These are phyloP conservation scores for Penicillium crystallinum DNA, from an alignment of 495 filamentous ascomycete genomes.

Conservation along the genomic window DNA sequence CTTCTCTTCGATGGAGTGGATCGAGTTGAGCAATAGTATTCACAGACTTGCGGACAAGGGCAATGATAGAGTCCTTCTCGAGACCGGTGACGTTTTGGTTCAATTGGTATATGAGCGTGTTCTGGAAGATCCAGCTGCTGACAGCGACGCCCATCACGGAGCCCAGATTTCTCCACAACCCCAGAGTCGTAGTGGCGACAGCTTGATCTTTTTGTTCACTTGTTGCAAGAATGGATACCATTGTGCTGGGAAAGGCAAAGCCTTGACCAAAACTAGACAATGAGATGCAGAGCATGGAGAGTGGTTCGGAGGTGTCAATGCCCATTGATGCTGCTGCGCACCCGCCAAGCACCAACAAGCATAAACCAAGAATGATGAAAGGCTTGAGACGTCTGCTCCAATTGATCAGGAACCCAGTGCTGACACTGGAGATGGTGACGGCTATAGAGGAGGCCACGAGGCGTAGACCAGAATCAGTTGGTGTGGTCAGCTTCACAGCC, in stretches of 20 bases:
- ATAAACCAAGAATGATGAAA: slow-evolving; percentile 53
- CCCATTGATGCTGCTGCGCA: slow-evolving; percentile 47
- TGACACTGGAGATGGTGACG: slow-evolving; percentile 53
- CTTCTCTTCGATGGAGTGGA: slow-evolving; percentile 46
- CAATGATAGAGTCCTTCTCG: slow-evolving; percentile 47
- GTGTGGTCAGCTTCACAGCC: slow-evolving; percentile 65
- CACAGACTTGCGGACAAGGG: slow-evolving; percentile 51
- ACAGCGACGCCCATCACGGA: slow-evolving; percentile 65
- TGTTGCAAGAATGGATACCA: slow-evolving; percentile 63
- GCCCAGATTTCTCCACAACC: slow-evolving; percentile 63
- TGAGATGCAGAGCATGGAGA: slow-evolving; percentile 60
- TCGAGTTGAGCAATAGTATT: slow-evolving; percentile 45
- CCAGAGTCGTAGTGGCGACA: slow-evolving; percentile 65
- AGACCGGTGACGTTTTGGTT: slow-evolving; percentile 50
- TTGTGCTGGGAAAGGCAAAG: slow-evolving; percentile 57
- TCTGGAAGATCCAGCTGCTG: slow-evolving; percentile 72
- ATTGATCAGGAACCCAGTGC: slow-evolving; percentile 67
- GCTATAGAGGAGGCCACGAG: slow-evolving; percentile 58
- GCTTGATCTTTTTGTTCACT: slow-evolving; percentile 67
- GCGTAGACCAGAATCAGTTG: slow-evolving; percentile 66
- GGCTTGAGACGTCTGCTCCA: slow-evolving; percentile 59
- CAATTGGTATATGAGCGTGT: slow-evolving; percentile 57
- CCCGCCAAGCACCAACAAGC: slow-evolving; percentile 51
- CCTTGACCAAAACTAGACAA: slow-evolving; percentile 60
- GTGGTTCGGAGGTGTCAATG: slow-evolving; percentile 48